Base-by-base conservation (phyloP, 2,329 filamentous ascomycete species). In the Ceratocystiopsis sp. region DNA sequence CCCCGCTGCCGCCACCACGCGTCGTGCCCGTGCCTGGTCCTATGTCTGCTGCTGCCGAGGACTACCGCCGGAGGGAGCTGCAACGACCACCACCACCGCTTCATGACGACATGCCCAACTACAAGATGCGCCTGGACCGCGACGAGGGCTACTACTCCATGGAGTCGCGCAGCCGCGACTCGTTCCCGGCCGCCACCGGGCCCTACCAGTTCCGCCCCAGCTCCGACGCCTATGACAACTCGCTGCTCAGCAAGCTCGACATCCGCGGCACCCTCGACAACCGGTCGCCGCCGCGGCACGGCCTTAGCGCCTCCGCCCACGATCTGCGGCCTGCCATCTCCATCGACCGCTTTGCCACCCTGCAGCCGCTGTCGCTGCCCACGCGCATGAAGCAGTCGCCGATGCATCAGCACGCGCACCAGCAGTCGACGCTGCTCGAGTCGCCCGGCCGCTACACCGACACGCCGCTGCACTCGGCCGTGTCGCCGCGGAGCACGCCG, bases 241-340 rank as follows among this genome's bases (percentile, higher is more conserved):
- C 59, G 42, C 63, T 74, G 53, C 66, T 73, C 46, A 70, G 69
- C 54, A 75, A 71, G 56, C 59, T 76, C n/a, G 64, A 73, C 45
- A 62, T 65, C 1, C 56, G 63, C 35, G 60, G 64, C 35, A 60
- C 58, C 0, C 51, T 64, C n/a, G 66, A 69, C 45, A 66, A 61
- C 42, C 55, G 56, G 15, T 64, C 66, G 10, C 62, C 66, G 2
- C 61, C 66, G 18, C 54, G 58, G 11, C 67, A 65, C 2, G 50
- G 61, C 18, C 60, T 56, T 43, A 64, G 68, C 38, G 48, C 58
- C 9, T 52, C 60, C 17, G 51, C 59, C 3, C 57, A 63, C 13
- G 52, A 55, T 15, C 52, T 58, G 15, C 44, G 45, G 3, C 46
- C 49, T 3, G 16, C 32, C 32, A 14, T 33, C 10, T 11, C 32